These are phyloP conservation scores for Phytophthora tentaculata DNA, from an alignment of 352 stramenopile genomes.

Conservation along the genomic window DNA sequence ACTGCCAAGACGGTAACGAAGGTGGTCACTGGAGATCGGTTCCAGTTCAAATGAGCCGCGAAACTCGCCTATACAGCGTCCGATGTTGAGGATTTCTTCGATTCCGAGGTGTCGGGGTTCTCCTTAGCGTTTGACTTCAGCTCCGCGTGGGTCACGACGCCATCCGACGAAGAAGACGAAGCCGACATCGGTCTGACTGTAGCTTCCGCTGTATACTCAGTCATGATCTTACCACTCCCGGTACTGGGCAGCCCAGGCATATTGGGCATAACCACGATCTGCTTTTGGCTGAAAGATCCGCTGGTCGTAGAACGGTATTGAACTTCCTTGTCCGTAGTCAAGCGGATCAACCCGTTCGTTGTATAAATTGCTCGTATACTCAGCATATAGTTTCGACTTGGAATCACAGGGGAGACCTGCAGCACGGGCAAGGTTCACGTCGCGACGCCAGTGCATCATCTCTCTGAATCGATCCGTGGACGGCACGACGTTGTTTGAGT, in stretches of 20 bases:
- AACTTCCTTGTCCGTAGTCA: constrained; percentile 48
- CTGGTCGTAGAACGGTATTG: constrained; percentile 35
- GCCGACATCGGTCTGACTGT: constrained; percentile 10
- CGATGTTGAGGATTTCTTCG: constrained; percentile 8
- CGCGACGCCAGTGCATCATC: constrained; percentile 53
- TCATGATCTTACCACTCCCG: constrained; percentile 8
- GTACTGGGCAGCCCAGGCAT: constrained; percentile 11
- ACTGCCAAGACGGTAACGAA: background rate
- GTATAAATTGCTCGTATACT: constrained; percentile 51
- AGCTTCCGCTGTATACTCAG: constrained; percentile 3
- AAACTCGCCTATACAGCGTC: constrained; percentile 11
- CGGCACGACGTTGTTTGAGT: constrained; percentile 17
- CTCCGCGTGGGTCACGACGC: background rate
- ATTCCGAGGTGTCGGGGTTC: constrained; percentile 3
- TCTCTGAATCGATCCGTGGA: constrained; percentile 48
- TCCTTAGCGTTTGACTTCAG: constrained; percentile 2
- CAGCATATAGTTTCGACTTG: constrained; percentile 47
- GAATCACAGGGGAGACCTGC: constrained; percentile 47
- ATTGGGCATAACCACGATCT: constrained; percentile 20
- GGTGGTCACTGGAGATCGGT: background rate
- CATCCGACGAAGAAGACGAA: constrained; percentile 4
- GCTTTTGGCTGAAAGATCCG: constrained; percentile 29
- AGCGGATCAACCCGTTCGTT: constrained; percentile 46
- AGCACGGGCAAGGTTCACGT: constrained; percentile 52
- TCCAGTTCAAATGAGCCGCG: constrained; percentile 1